These are phyloP conservation scores for Neurospora sp. DNA, from an alignment of 495 filamentous ascomycete genomes.

Conservation along the genomic window DNA sequence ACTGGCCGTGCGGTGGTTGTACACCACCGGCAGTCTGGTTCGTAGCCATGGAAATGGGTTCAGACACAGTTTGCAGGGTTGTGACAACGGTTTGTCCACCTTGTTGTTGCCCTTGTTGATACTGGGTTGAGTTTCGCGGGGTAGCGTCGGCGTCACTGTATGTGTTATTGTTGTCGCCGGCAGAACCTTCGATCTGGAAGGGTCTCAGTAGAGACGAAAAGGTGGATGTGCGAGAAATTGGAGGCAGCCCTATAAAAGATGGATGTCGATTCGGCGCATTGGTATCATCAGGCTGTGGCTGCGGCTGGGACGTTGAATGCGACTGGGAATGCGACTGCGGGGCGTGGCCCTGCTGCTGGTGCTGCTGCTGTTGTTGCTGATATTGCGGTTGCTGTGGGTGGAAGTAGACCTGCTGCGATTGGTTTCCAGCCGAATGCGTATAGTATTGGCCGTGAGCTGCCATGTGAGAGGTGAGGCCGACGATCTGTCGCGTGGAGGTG, in stretches of 20 bases:
- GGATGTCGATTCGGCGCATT: constrained; percentile 20
- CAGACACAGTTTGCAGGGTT: not conserved
- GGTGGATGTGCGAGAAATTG: constrained; percentile 42
- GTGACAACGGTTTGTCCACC: not conserved
- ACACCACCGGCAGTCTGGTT: constrained; percentile 1
- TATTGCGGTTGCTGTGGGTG: constrained; percentile 7
- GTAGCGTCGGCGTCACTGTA: not conserved
- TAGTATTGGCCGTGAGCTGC: constrained; percentile 18
- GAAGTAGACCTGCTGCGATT: constrained; percentile 12
- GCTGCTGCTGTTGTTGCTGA: constrained; percentile 8
- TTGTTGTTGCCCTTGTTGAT: constrained; percentile 5
- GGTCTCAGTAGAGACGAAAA: constrained; percentile 30
- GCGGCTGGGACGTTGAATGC: constrained; percentile 3
- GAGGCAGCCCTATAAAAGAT: constrained; percentile 38
- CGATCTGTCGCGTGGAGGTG: not conserved
- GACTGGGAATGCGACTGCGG: constrained; percentile 9
- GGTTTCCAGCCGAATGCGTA: constrained; percentile 14
- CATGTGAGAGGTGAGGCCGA: constrained; percentile 11
- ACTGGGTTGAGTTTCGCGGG: not conserved
- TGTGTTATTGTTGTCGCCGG: constrained; percentile 9
- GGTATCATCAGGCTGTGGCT: constrained; percentile 5
- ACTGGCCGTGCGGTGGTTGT: not conserved
- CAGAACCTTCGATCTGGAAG: constrained; percentile 7
- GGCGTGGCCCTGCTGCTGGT: constrained; percentile 9
- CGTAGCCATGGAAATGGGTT: not conserved